phyloP scores from a whole-genome alignment of 805 yeast species.

The Candida ficus region DNA sequence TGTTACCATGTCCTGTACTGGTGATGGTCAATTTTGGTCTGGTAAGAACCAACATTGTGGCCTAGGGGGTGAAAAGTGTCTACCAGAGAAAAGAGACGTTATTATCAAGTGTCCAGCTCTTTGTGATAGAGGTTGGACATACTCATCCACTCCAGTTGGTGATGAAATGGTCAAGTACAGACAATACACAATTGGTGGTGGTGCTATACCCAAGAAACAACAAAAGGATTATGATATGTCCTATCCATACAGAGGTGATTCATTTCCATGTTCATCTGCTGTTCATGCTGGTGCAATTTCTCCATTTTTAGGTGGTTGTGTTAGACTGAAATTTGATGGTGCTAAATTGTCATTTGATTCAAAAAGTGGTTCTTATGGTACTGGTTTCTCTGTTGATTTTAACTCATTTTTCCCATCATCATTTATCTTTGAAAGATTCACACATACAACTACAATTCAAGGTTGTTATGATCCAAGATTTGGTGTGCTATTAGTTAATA shows the following conservation, averaged over 20 bases:
- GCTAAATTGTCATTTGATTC: constrained; percentile 44
- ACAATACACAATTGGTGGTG: constrained; percentile 78
- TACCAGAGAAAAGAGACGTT: constrained; percentile 40
- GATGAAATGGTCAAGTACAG: constrained; percentile 59
- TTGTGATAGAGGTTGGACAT: constrained; percentile 76
- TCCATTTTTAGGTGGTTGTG: constrained; percentile 75
- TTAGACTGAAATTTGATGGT: constrained; percentile 53
- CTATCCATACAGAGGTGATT: constrained; percentile 78
- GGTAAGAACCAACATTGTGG: constrained; percentile 82
- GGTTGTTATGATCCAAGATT: constrained; percentile 72
- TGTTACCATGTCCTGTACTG: constrained; percentile 42
- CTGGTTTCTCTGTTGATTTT: constrained; percentile 48
- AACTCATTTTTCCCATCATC: constrained; percentile 73
- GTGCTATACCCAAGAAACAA: constrained; percentile 23
- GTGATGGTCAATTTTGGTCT: constrained; percentile 51
- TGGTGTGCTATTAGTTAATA: constrained; percentile 49
- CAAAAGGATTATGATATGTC: constrained; percentile 31
- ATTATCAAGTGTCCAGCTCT: constrained; percentile 81
- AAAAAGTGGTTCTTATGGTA: constrained; percentile 44
- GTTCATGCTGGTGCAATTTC: constrained; percentile 79
- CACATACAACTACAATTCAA: constrained; percentile 26
- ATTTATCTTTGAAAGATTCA: constrained; percentile 48
- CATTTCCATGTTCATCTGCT: constrained; percentile 87
- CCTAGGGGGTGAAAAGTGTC: constrained; percentile 42
- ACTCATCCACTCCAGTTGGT: constrained; percentile 73